phyloP scores from a whole-genome alignment of 352 stramenopile genomes.

The Phytophthora crassamura region DNA sequence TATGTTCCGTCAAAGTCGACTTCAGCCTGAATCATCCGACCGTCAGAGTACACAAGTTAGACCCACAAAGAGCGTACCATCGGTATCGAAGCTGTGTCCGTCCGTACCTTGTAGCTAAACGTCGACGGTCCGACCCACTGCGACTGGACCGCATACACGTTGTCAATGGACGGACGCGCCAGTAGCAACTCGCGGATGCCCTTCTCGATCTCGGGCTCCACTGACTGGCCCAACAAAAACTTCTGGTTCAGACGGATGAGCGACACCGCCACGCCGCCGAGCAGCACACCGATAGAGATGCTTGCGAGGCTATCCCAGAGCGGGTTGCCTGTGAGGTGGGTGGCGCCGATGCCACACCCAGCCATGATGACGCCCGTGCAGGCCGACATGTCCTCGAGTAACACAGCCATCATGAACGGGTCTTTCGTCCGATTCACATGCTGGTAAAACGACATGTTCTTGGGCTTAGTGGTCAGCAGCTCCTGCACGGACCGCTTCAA shows the following conservation, averaged over 20 bases:
- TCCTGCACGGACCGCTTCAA: conserved; percentile 92
- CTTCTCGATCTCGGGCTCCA: conserved; percentile 93
- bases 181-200: conserved; percentile 82
- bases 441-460: conserved; percentile 68
- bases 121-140: conserved; percentile 98
- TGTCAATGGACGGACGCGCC: conserved; percentile 92
- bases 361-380: conserved; percentile 97
- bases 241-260: conserved; percentile 95
- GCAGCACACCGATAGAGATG: conserved; percentile 94
- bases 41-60: conserved; percentile 17
- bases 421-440: conserved; percentile 90
- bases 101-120: conserved; percentile 96
- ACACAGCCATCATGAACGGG: conserved; percentile 96
- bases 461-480: conserved; percentile 78
- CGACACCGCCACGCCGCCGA: conserved; percentile 94
- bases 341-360: conserved; percentile 93
- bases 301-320: conserved; percentile 96
- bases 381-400: conserved; percentile 97
- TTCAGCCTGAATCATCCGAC: conserved; percentile 80
- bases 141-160: conserved; percentile 95
- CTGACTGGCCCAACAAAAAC: conserved; percentile 96
- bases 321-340: conserved; percentile 92
- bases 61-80: too few relatives aligned
- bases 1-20: conserved; percentile 99
- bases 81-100: too few relatives aligned